Conservation (phyloP, 768 basidiomycete genomes). For the Thelephora aurantiotincta region DNA sequence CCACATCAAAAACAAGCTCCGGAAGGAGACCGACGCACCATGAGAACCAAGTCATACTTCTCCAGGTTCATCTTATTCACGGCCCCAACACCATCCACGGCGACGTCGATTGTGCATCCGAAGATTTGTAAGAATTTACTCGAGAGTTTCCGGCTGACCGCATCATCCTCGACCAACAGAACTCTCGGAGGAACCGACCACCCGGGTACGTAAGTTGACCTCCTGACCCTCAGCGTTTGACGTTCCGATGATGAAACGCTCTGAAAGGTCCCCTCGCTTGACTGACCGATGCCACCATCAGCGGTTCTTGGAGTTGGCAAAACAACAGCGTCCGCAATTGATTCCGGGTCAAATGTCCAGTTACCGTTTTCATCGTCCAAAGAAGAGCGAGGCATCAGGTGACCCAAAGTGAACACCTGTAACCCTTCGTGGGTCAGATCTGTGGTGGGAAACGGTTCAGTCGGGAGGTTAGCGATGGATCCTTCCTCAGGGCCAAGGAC, state of each 20-base stretch:
- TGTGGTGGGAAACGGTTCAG: constrained; percentile 6
- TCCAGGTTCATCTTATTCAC: constrained; percentile 95
- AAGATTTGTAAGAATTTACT: constrained; percentile 93
- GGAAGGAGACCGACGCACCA: constrained; percentile 39
- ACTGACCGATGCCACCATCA: background rate
- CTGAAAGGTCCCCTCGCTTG: constrained; percentile 1
- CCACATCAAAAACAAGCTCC: constrained; percentile 1
- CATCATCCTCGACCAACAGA: constrained; percentile 90
- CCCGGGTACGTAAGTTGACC: constrained; percentile 74
- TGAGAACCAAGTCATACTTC: constrained; percentile 91
- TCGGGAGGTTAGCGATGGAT: background rate
- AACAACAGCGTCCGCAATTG: constrained; percentile 16
- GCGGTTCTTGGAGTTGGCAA: constrained; percentile 15
- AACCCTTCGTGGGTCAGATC: constrained; percentile 41
- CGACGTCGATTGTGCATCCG: constrained; percentile 89
- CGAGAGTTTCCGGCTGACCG: constrained; percentile 75
- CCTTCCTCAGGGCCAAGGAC: constrained; percentile 10
- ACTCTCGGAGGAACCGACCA: constrained; percentile 90
- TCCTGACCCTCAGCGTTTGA: constrained; percentile 50
- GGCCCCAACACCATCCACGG: constrained; percentile 83
- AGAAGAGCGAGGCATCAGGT: constrained; percentile 46
- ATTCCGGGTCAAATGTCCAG: constrained; percentile 40
- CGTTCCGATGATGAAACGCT: constrained; percentile 8
- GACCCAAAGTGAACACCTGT: constrained; percentile 72
- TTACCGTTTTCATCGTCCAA: constrained; percentile 39